Base-by-base conservation (phyloP, 345 rosid species). In the Turnera subulata region DNA sequence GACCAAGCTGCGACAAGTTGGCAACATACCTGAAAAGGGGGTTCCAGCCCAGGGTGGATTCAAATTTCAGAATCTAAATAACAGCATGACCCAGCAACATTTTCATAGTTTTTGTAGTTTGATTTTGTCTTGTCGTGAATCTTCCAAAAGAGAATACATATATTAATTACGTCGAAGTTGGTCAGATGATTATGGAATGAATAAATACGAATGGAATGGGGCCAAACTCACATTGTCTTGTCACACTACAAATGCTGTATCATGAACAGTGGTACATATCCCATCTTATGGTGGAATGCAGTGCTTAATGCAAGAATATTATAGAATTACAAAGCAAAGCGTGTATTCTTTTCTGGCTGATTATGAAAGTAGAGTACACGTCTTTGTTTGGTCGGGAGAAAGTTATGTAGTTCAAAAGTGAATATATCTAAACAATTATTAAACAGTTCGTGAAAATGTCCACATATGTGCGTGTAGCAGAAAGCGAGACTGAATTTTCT, bases 361-460 rank as follows among this genome's bases (percentile, higher is more conserved):
- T 54, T 29, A 51, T 59, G 40, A 60, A 56, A 66, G 32, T 55
- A 6, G 53, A 17, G 56, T 39, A 24, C 54, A 58, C 35, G 19
- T 46, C 25, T 37, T 49, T 53, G 56, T 61, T 20, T 63, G 71
- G 73, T 71, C 73, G 76, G 71, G 53, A 24, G 62, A 71, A 76
- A 67, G 59, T 49, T 11, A 6, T 57, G 56, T 55, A 47, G 53
- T 64, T 68, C 52, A 22, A 49, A 64, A 72, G 59, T 25, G 19
- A 61, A 64, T 26, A 8, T 58, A 39, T 45, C 20, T 48, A 50
- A 46, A 54, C 66, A 6, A 55, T 33, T 64, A 43, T 46, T 58
- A 58, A 64, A 64, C 70, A 64, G 51, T 23, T 56, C 48, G 22
- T 11, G 29, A 47, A n/a, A 55, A 56, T 48, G 61, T 50, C 37